phyloP scores from a whole-genome alignment of 345 rosid genomes.

The Populus davidiana region DNA sequence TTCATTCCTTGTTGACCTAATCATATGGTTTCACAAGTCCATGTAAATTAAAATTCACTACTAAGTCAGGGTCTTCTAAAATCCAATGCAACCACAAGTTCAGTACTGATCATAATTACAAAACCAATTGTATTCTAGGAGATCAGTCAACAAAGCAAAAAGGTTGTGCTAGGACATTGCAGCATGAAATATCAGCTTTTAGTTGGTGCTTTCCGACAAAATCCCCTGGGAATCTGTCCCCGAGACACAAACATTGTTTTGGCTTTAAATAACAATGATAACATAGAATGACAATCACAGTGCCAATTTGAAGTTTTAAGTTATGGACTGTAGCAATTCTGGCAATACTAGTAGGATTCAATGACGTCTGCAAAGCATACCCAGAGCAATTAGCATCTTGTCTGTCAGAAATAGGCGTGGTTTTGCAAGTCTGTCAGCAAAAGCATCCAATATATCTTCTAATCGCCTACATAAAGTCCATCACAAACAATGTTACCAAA shows the following conservation, averaged over 20 bases:
- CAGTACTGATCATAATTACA: not conserved
- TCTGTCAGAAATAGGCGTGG: conserved; percentile 84
- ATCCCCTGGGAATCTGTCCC: too few species aligned
- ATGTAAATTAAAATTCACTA: not conserved
- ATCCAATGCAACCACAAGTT: not conserved
- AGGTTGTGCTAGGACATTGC: not conserved
- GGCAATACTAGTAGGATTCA: not conserved
- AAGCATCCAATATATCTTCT: conserved; percentile 83
- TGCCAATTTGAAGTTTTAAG: not conserved
- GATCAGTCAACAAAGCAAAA: not conserved
- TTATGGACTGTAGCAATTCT: not conserved
- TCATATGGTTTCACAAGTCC: not conserved
- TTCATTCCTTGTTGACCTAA: not conserved
- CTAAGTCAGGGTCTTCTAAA: not conserved
- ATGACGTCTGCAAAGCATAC: conserved; percentile 25
- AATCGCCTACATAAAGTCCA: conserved; percentile 53
- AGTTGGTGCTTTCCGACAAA: too few species aligned
- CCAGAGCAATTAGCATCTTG: conserved; percentile 87
- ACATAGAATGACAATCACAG: not conserved
- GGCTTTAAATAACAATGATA: not conserved
- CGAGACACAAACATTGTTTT: not conserved
- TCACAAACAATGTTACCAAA: conserved; percentile 7
- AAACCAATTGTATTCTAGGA: not conserved
- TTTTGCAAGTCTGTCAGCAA: conserved; percentile 86
- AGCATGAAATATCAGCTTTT: not conserved